Base-by-base conservation (phyloP, 257 asterid genomes). In the Solanum corneliomulleri region DNA sequence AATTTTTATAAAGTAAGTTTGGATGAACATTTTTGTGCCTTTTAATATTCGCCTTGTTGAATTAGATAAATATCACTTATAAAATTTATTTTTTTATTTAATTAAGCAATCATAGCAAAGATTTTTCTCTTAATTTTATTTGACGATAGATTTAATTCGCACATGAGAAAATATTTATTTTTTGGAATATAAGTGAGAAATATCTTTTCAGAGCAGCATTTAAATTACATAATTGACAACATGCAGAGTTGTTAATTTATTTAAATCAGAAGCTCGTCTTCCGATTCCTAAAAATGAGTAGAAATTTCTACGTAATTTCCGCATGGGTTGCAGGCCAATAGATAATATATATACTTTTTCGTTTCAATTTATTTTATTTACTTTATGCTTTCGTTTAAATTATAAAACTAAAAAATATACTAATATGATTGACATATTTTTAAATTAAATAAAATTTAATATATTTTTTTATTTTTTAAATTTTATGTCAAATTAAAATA, bases 391-490 rank as follows among this genome's bases (percentile, higher is more conserved):
- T 49, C 6, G 3, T 49, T 16, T 3, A 49, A 3, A 49, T 1
- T 49, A 49, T 49, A 49, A 15, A 49, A 15, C 4, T 60, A 60
- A 60, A 58, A 0, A 21, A 0, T 3, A 2, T 21, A 9, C 23
- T 21, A 0, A 23, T 21, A 10, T 0, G 10, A 21, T 58, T 2
- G 2, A 21, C 1, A 58, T 9, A 21, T 58, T 2, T 60, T 21
- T 9, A 20, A 58, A 9, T 58, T 58, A 8, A 21, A 3, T 0
- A 60, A 60, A 23, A 60, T 60, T 21, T 4, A 4, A 60, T 6
- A 9, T 21, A 0, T 8, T 1, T 3, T 21, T 20, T 58, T 8
- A 0, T 3, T 58, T 58, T 0, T 3, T 3, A 3, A 58, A 21
- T 0, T 60, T 4, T 23, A 4, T 9, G 0, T 10, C 1, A 60